Evolutionary conservation across 306 rosid species (phyloP).

Genomic region (Calophaca sinica): DNA sequence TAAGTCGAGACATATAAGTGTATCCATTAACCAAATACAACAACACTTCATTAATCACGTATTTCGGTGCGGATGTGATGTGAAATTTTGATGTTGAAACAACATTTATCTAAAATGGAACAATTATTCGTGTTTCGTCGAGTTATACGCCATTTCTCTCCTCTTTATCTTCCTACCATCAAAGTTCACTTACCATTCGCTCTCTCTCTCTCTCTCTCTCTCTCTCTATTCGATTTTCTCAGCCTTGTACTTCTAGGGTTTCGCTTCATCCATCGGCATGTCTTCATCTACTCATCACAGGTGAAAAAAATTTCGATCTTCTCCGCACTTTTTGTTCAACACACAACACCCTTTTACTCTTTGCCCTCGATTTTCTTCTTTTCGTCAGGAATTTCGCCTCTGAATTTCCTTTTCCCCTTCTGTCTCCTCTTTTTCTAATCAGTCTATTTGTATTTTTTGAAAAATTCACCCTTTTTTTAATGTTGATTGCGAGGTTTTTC

Average conservation of each 20-base stretch:
- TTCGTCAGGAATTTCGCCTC: not conserved
- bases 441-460: not conserved
- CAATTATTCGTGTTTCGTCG: not conserved
- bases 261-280: slow-evolving; percentile 22
- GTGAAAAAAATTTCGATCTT: not conserved
- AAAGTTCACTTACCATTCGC: not conserved
- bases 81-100: no score
- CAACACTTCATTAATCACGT: no score
- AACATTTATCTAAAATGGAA: not conserved
- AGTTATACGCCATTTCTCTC: slow-evolving; percentile 14
- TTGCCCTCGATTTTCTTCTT: not conserved
- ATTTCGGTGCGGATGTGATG: no score
- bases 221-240: not conserved
- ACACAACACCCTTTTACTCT: not conserved
- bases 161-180: not conserved
- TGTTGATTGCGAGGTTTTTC: not conserved
- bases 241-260: slow-evolving; percentile 44
- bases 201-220: not conserved
- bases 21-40: no score
- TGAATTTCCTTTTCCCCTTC: not conserved
- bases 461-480: not conserved
- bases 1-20: no score
- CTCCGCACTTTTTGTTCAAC: slow-evolving; percentile 1
- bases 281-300: slow-evolving; percentile 31
- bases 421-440: not conserved